Base-by-base conservation (phyloP, 2,329 filamentous ascomycete species). In the Tolypocladium cylindrosporum region DNA sequence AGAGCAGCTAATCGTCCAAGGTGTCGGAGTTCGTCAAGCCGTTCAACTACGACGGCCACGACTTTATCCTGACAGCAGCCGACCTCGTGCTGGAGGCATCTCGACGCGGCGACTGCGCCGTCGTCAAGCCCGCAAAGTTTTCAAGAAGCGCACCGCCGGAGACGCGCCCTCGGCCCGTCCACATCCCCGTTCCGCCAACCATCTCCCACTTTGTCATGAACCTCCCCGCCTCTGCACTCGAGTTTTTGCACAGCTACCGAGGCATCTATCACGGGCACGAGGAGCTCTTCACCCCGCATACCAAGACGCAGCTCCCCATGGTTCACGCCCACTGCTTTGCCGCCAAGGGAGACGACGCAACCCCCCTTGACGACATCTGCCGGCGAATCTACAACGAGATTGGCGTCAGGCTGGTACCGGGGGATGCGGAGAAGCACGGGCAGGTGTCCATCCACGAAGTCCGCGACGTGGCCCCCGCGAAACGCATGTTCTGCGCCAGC, bases 181-280 rank as follows among this genome's bases (percentile, higher is more conserved):
- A 66, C 61, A 68, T 84, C 36, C 75, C 78, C 13, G 78, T 91
- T 52, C 93, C 93, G 2, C 80, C 80, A 2, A 86, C 87, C 42
- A 90, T 97, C 69, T 82, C 86, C n/a, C 94, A 97, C 76, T 99
- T 92, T 71, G 89, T 97, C 63, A 97, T 99, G 90, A 99, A 99
- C 74, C 86, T 99, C 19, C 94, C 94, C 0, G 94, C 92, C 1
- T 89, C 86, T 1, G 93, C 94, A 1, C 87, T 94, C 60, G 86
- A 89, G 59, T 99, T 99, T 70, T 79, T 97, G 27, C 77, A 78
- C 57, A 73, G 74, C 65, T 75, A 67, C 64, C 83, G 85, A 24
- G 93, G 94, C 5, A 73, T 96, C 19, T 97, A 97, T 69, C 75
- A 82, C n/a, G 85, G 85, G 3, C 79, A 84, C 31, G 85, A 91